Conservation (phyloP, 2,329 filamentous ascomycete genomes). For the Stachybotrys chartarum region DNA sequence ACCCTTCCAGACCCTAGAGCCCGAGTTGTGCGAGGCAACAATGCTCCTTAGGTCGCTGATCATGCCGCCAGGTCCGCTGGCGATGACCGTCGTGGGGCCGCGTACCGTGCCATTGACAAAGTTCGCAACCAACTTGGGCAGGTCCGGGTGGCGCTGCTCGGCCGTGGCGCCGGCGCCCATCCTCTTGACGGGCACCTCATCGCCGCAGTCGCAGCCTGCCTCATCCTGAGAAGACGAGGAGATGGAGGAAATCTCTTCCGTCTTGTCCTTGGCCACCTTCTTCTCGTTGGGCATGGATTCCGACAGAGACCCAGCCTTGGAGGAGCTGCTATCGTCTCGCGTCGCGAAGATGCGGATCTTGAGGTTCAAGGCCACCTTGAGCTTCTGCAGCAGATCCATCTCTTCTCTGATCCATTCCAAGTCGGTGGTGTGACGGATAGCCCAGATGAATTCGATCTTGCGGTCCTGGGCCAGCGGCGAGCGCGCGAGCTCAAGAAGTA, state of each 20-base stretch:
- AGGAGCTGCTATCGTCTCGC: conserved; percentile 29
- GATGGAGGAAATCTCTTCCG: conserved; percentile 12
- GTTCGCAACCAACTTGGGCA: conserved; percentile 35
- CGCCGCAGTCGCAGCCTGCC: conserved; percentile 16
- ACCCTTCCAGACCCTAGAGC: conserved; percentile 47
- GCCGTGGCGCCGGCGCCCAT: conserved; percentile 18
- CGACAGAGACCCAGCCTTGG: background rate
- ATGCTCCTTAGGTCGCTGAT: conserved; percentile 47
- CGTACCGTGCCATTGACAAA: conserved; percentile 40
- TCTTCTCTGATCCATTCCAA: conserved; percentile 53
- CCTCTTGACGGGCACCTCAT: conserved; percentile 19
- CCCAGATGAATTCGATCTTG: conserved; percentile 58
- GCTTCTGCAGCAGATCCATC: conserved; percentile 38
- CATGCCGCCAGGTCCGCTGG: conserved; percentile 54
- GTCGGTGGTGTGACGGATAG: conserved; percentile 46
- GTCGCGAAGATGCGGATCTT: conserved; percentile 54
- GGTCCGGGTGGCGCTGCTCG: conserved; percentile 34
- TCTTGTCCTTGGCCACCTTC: conserved; percentile 6
- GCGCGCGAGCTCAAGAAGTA: conserved; percentile 24
- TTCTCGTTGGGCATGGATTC: conserved; percentile 13
- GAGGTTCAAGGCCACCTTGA: conserved; percentile 31
- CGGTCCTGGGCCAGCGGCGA: conserved; percentile 37
- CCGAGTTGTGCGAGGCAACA: conserved; percentile 47
- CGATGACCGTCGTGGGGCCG: conserved; percentile 49
- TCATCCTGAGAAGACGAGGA: conserved; percentile 15